phyloP scores from a whole-genome alignment of 192 early-diverging fungal genomes.

The Coemansia guatemalensis region DNA sequence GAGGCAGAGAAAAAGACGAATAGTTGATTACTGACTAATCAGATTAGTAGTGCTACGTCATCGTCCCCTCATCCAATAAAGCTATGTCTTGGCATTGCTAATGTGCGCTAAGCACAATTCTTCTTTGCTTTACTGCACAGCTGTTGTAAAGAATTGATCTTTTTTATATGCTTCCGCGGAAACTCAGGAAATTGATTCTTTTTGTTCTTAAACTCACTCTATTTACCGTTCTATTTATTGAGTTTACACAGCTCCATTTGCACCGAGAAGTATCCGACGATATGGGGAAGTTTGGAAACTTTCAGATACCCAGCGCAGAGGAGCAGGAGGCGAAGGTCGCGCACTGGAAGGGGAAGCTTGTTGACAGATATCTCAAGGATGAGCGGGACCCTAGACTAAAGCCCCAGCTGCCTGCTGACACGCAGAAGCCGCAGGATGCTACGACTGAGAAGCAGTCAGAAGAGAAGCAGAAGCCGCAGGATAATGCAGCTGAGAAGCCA shows the following conservation, averaged over 20 bases:
- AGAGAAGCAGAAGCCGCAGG: not conserved
- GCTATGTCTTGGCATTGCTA: too few relatives aligned
- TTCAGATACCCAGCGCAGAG: slow-evolving; percentile 20
- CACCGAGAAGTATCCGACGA: not conserved
- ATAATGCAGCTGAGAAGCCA: not conserved
- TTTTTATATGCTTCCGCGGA: slow-evolving; percentile 16
- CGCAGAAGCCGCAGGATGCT: not conserved
- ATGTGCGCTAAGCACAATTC: too few relatives aligned
- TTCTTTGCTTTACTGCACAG: not conserved
- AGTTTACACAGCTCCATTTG: slow-evolving; percentile 7
- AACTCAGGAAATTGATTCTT: not conserved
- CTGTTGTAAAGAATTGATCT: not conserved
- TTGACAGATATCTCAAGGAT: slow-evolving; percentile 17
- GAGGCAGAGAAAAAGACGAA: too few relatives aligned
- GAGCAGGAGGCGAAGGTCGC: slow-evolving; percentile 18
- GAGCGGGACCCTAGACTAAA: not conserved
- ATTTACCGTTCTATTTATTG: slow-evolving; percentile 30
- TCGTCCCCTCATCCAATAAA: too few relatives aligned
- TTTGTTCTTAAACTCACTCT: slow-evolving; percentile 11
- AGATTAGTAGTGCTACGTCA: too few relatives aligned
- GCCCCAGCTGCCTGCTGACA: not conserved
- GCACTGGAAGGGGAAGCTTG: slow-evolving; percentile 16
- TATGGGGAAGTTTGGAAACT: slow-evolving; percentile 8
- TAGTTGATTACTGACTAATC: too few relatives aligned
- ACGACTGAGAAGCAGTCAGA: not conserved